Percentiles rank a stretch among this genome's conserved stretches.
phyloP scores from a whole-genome alignment of 2,329 filamentous ascomycete species.

The Teratosphaeria gauchensis region DNA sequence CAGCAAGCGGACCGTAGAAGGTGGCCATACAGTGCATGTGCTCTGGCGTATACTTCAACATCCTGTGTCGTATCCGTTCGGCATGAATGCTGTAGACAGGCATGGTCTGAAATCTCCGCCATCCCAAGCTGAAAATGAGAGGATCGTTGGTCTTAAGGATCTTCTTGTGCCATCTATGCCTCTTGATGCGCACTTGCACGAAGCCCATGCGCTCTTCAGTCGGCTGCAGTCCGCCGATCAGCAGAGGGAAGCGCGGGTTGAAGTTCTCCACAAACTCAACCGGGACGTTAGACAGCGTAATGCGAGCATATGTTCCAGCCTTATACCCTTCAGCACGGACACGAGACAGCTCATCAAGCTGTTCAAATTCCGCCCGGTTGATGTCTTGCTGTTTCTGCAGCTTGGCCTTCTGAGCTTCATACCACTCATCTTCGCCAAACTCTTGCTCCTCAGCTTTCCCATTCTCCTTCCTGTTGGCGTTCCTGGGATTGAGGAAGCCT shows the following conservation, averaged over 20 bases:
- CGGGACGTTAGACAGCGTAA: conserved; percentile 80
- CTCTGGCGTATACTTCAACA: conserved; percentile 98
- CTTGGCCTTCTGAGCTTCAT: conserved; percentile 88
- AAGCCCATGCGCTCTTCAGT: conserved; percentile 95
- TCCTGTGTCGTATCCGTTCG: conserved; percentile 83
- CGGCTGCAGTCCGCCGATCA: conserved; percentile 82
- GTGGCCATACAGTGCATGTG: conserved; percentile 99
- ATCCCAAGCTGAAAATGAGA: conserved; percentile 91
- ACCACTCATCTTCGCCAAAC: conserved; percentile 98
- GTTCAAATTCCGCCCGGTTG: conserved; percentile 87
- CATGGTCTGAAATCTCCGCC: conserved; percentile 86
- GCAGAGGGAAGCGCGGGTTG: conserved; percentile 69
- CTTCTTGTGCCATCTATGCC: conserved; percentile 98
- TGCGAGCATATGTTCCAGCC: conserved; percentile 85
- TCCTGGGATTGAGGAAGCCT: conserved; percentile 84
- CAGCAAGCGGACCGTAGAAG: conserved; percentile 88
- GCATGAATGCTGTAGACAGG: conserved; percentile 94
- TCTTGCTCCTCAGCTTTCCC: conserved; percentile 59
- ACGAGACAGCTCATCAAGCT: conserved; percentile 74
- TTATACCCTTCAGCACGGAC: conserved; percentile 79
- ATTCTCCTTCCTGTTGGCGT: conserved; percentile 57
- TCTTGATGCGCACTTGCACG: conserved; percentile 91
- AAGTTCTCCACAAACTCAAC: conserved; percentile 83
- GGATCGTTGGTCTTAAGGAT: conserved; percentile 98
- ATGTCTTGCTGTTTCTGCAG: conserved; percentile 95